These are phyloP conservation scores for Wickerhamomyces ciferrii DNA, from an alignment of 805 yeast genomes.

Conservation along the genomic window DNA sequence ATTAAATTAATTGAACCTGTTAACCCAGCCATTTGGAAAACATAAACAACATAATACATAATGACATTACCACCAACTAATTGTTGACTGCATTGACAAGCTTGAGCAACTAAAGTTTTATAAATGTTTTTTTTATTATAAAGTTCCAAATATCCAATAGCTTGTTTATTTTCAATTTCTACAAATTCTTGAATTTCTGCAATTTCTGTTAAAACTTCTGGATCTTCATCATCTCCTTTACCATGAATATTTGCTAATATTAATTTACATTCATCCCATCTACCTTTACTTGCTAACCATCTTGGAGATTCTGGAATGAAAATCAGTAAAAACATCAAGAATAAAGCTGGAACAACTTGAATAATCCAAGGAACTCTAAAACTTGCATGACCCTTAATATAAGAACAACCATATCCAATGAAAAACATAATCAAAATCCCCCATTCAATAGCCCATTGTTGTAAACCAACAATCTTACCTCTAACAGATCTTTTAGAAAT, in stretches of 20 bases:
- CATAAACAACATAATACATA: constrained; percentile 30
- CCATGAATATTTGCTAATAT: constrained; percentile 43
- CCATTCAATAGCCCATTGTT: constrained; percentile 51
- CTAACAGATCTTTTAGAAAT: neutral
- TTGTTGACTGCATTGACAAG: constrained; percentile 31
- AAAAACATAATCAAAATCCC: constrained; percentile 31
- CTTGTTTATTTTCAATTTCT: constrained; percentile 49
- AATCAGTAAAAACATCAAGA: constrained; percentile 40
- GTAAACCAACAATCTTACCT: constrained; percentile 10
- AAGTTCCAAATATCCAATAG: constrained; percentile 18
- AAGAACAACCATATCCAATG: constrained; percentile 21
- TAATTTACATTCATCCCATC: constrained; percentile 37
- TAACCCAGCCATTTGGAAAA: constrained; percentile 37
- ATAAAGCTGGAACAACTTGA: constrained; percentile 34
- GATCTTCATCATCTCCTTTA: constrained; percentile 37
- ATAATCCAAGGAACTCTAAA: constrained; percentile 24
- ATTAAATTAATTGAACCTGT: constrained; percentile 20
- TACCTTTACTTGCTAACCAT: constrained; percentile 34
- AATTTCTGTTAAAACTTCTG: constrained; percentile 21
- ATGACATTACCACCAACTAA: constrained; percentile 30
- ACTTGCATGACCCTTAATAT: constrained; percentile 18
- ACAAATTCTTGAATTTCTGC: constrained; percentile 51
- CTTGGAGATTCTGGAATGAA: constrained; percentile 56
- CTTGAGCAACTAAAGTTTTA: constrained; percentile 24
- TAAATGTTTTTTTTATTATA: constrained; percentile 14